Evolutionary conservation across 1,139 yeast species (phyloP), one percentile per base, ranked within the genome.

Genomic region (Meyerozyma guilliermondii): DNA sequence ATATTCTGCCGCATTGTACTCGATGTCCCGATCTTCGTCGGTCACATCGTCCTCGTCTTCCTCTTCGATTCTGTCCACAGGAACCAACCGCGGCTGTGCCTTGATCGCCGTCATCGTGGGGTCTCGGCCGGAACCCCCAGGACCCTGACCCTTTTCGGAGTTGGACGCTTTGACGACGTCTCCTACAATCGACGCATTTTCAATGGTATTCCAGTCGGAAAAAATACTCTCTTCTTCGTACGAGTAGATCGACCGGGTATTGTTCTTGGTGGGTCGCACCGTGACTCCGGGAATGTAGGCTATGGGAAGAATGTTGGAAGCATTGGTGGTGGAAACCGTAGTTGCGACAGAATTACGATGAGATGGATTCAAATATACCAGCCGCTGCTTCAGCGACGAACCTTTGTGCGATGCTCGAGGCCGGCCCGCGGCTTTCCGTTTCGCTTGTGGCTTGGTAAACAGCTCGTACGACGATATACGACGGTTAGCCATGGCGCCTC

Each of bases 211-310:
- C 50, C 71, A 58, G 52, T 76, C 83, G 36, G 80, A 72, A 52
- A 76, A 74, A 33, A 75, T 67, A 38, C 80, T 74, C 41, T 76
- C 81, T 27, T 71, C 59, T 41, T 73, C 78, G 49, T 66, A 71
- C 17, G 80, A 74, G 53, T 73, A 76, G 18, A 76, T 66, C 35
- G 74, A 66, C 39, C 72, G 56, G 52, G 80, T 66, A 52, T 72
- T 61, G 62, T 76, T 62, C 52, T 68, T 63, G 36, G 77, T 64
- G 31, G 78, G 78, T 23, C 83, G 68, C n/a, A 81, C 81, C 1
- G 88, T 84, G 33, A 88, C 96, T 33, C 97, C 97, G 0, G 97
- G 97, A 46, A 89, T 87, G 59, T 89, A 89, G 2, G 95, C 96
- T 49, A 89, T 84, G n/a, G 96, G 96, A 47, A 89, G 76, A 48